Evolutionary conservation across 2,329 filamentous ascomycete species (phyloP), one percentile per base, ranked within the genome.

Genomic region (Macrophomina phaseolina): DNA sequence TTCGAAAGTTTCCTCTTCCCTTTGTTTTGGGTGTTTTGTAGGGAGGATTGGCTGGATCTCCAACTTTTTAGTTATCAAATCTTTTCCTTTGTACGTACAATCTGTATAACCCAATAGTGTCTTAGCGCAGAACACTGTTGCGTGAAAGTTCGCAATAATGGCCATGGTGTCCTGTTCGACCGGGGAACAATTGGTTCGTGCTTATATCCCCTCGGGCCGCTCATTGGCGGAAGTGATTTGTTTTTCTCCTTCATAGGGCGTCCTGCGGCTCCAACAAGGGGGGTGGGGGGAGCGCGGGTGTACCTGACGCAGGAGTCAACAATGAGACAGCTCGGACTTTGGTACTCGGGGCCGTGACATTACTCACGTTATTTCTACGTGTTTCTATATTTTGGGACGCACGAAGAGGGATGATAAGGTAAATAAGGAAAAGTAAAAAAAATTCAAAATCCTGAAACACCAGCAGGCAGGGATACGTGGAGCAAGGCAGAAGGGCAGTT

Each of bases 101-200:
- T 23, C 58, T 62, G 58, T 49, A 62, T 62, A 62, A 62, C 42
- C 38, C 58, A 49, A 62, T 62, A 62, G 58, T 62, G 58, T 62
- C 45, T 62, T 62, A 62, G 38, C 58, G 30, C 45, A 60, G 58
- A 36, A 18, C 58, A 62, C 58, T 62, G 45, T 62, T 62, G 42
- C 46, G 42, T 30, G 40, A 38, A 11, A 62, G 38, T 62, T 9
- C 18, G 38, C 23, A 23, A 23, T 23, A 23, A 23, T 23, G 23
- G 23, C 23, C 23, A 23, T 23, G 23, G 23, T 23, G 23, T 23
- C 23, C 23, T 23, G 23, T 23, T 23, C 23, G 23, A 23, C 23
- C 23, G 3, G 23, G 23, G 23, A 23, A 23, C 23, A 23, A 23
- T 2, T 23, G 23, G 23, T 23, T 23, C 23, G 23, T 23, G 23